Percentiles rank a stretch among this genome's conserved stretches.
These are phyloP conservation scores for Auricularia heimuer DNA, from an alignment of 768 basidiomycete species.

Conservation along the genomic window DNA sequence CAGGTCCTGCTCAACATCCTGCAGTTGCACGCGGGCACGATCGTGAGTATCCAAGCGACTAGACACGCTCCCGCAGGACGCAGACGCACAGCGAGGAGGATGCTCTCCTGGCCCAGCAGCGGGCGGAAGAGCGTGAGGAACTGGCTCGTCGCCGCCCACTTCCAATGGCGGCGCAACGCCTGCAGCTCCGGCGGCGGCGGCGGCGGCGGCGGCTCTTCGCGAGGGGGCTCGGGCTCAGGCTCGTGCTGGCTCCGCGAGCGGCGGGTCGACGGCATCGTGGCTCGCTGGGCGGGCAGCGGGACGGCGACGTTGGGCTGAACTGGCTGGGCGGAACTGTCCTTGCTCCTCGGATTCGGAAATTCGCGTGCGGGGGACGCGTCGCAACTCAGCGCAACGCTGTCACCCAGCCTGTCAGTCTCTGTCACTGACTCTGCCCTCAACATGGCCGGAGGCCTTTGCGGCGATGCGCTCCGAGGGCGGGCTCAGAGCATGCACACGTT, in stretches of 20 bases:
- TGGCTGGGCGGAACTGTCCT: too few relatives aligned
- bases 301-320: too few relatives aligned
- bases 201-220: background rate
- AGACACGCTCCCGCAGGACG: constrained; percentile 4
- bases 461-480: too few relatives aligned
- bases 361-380: too few relatives aligned
- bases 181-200: constrained; percentile 24
- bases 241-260: background rate
- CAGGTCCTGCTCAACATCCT: constrained; percentile 79
- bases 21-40: background rate
- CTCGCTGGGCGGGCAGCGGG: too few relatives aligned
- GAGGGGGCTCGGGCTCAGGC: background rate
- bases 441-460: too few relatives aligned
- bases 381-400: too few relatives aligned
- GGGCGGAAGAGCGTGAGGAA: constrained; percentile 80
- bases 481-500: too few relatives aligned
- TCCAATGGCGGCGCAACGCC: constrained; percentile 70
- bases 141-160: constrained; percentile 87
- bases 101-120: constrained; percentile 61
- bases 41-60: constrained; percentile 1
- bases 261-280: too few relatives aligned
- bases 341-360: too few relatives aligned
- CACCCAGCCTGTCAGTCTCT: too few relatives aligned
- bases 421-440: too few relatives aligned
- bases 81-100: constrained; percentile 50